Percentiles rank a stretch among this genome's conserved stretches.
Conservation (phyloP, 306 rosid genomes). For the Fragaria nilgerrensis region DNA sequence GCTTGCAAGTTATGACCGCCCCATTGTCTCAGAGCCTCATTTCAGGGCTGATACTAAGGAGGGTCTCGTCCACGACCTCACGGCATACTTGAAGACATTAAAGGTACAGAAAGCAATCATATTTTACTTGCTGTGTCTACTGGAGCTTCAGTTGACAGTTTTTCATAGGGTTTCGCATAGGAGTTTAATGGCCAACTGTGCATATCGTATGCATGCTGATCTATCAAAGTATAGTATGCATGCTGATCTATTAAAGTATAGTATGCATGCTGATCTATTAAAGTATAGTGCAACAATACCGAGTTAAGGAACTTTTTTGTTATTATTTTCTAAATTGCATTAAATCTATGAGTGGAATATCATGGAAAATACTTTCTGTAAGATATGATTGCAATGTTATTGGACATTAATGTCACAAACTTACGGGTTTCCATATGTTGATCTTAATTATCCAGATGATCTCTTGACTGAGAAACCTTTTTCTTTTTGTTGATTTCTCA, state of each 20-base stretch:
- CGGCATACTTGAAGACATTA: constrained; percentile 32
- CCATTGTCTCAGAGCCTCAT: constrained; percentile 35
- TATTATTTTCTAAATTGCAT: no score
- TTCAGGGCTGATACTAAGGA: constrained; percentile 30
- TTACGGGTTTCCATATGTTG: not conserved
- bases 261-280: no score
- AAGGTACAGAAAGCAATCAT: constrained; percentile 17
- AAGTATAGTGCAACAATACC: no score
- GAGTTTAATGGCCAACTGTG: not conserved
- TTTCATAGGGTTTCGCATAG: no score
- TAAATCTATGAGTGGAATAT: no score
- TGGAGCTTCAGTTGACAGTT: not conserved
- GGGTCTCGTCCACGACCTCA: constrained; percentile 32
- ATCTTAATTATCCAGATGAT: not conserved
- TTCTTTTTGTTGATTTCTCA: no score
- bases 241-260: no score
- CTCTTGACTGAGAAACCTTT: no score
- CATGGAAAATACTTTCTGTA: no score
- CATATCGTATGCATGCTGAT: not conserved
- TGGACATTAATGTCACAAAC: not conserved
- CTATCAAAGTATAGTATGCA: not conserved
- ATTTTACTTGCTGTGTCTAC: constrained; percentile 2
- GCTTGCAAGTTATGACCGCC: constrained; percentile 45
- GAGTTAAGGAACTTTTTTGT: no score
- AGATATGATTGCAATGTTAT: no score